Conservation (phyloP, 371 early-diverging fungal genomes). For the Lichtheimia corymbifera region DNA sequence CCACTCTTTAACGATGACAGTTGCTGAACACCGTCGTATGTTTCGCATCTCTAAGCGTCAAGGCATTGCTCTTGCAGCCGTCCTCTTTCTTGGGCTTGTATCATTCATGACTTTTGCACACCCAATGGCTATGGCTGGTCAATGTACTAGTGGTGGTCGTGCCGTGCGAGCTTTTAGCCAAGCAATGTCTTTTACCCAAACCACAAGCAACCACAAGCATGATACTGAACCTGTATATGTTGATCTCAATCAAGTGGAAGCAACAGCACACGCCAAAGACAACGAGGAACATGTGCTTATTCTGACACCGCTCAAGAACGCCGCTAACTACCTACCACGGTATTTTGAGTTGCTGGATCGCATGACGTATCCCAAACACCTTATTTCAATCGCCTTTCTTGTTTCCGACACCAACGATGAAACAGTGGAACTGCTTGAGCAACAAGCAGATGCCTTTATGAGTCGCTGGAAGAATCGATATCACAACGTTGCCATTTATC, state of each 20-base stretch:
- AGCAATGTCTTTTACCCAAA: conserved; percentile 28
- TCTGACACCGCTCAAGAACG: conserved; percentile 61
- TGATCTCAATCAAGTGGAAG: conserved; percentile 22
- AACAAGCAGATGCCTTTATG: conserved; percentile 28
- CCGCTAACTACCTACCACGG: conserved; percentile 52
- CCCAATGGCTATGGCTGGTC: conserved; percentile 10
- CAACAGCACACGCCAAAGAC: conserved; percentile 22
- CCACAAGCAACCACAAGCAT: conserved; percentile 4
- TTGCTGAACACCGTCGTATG: conserved; percentile 22
- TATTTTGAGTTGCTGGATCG: conserved; percentile 60
- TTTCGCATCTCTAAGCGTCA: conserved; percentile 35
- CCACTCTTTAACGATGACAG: conserved; percentile 5
- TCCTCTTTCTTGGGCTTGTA: conserved; percentile 27
- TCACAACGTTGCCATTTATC: conserved; percentile 47
- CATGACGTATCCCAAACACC: conserved; percentile 52
- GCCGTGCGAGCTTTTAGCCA: conserved; percentile 32
- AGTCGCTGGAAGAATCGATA: conserved; percentile 35
- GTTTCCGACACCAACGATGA: conserved; percentile 61
- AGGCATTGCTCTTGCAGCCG: conserved; percentile 20
- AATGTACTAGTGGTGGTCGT: conserved; percentile 15
- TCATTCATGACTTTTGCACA: conserved; percentile 34
- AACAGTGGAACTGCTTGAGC: conserved; percentile 45
- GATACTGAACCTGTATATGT: conserved; percentile 10
- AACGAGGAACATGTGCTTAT: conserved; percentile 47
- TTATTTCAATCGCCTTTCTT: conserved; percentile 58